These are phyloP conservation scores for Trichoderma afroharzianum DNA, from an alignment of 2,329 filamentous ascomycete species.

Conservation along the genomic window DNA sequence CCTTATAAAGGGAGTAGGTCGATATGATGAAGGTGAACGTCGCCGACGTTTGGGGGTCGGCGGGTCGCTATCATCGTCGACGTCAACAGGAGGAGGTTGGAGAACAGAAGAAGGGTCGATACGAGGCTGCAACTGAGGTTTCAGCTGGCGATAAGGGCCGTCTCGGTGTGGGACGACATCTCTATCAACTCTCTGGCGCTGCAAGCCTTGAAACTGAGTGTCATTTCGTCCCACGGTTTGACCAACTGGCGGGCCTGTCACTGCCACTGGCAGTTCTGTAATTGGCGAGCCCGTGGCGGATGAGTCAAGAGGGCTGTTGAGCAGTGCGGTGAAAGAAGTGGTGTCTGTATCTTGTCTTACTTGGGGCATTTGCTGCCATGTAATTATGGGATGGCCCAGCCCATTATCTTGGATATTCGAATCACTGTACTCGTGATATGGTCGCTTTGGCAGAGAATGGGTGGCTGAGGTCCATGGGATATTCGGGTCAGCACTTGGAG, in stretches of 20 bases:
- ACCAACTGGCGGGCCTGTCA: slow-evolving; percentile 48
- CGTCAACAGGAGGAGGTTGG: neutral
- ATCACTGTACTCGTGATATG: slow-evolving; percentile 25
- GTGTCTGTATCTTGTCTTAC: slow-evolving; percentile 28
- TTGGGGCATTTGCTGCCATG: slow-evolving; percentile 22
- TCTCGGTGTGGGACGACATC: neutral
- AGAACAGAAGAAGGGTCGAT: neutral
- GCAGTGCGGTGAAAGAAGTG: slow-evolving; percentile 38
- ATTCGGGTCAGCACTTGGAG: slow-evolving; percentile 20
- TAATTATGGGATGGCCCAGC: slow-evolving; percentile 25
- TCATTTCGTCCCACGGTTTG: slow-evolving; percentile 55
- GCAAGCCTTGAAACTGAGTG: neutral
- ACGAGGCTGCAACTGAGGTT: neutral
- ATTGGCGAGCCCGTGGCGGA: slow-evolving; percentile 54
- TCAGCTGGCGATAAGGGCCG: neutral
- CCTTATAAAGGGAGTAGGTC: neutral
- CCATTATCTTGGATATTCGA: slow-evolving; percentile 27
- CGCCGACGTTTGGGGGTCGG: neutral
- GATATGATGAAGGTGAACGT: neutral
- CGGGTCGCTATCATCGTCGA: neutral
- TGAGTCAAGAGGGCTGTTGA: slow-evolving; percentile 36
- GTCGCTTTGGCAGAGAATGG: slow-evolving; percentile 38
- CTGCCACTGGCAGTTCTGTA: slow-evolving; percentile 37
- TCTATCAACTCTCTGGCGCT: neutral
- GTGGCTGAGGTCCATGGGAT: slow-evolving; percentile 41